Base-by-base conservation (phyloP, 148 eudicot species). In the Silene latifolia region DNA sequence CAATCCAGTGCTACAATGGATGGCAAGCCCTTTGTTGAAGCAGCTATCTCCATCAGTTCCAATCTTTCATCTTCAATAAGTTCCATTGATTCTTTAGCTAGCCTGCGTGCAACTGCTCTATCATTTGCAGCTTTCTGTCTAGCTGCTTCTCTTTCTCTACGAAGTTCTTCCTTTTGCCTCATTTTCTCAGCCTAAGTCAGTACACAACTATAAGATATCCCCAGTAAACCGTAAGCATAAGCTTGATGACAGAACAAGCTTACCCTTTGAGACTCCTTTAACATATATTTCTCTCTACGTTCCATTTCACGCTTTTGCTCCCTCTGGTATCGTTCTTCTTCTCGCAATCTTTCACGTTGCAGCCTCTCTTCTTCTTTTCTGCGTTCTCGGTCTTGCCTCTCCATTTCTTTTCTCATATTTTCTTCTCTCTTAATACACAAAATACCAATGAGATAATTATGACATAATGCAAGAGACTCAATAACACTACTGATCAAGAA, bases 301-400 rank as follows among this genome's bases (percentile, higher is more conserved):
- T 94, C 98, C 90, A 94, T 76, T 87, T 94, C 98, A 77, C 97
- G 97, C 81, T 80, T 91, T 84, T 91, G 91, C 83, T 94, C 98
- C 72, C 92, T 85, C 67, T 86, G 96, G 70, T 76, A 89, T 81
- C 93, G 85, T 74, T 91, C 98, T 83, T 88, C 96, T 80, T 91
- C 97, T 15, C 96, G 95, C 77, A 88, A 93, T 80, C 83, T 90
- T 84, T 94, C 97, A 78, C 98, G 97, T 82, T 88, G 54, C 80
- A 91, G 74, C 78, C 96, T 87, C 76, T 94, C 98, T 76, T 94
- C 97, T 83, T 94, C 98, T 83, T 86, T 91, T 69, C 89, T 85
- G 66, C 97, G 85, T 77, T 93, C 98, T 20, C 97, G 91, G 10
- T 93, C 98, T 73, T 85, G 96, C 81, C 92, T 90, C 83, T 94